phyloP scores from a whole-genome alignment of 257 asterid genomes.

The Forsythia suspensa region DNA sequence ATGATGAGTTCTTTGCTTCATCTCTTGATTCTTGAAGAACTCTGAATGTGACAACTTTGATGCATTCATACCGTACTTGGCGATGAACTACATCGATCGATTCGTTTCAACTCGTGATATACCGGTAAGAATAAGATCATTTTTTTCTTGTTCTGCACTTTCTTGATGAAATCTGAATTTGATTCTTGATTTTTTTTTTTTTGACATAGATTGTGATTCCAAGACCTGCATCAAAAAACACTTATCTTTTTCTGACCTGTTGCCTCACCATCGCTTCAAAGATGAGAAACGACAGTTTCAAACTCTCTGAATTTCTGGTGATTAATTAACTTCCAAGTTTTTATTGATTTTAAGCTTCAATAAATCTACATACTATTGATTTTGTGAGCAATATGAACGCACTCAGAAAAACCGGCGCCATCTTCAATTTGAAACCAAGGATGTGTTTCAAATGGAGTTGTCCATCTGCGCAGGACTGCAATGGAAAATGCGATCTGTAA shows the following conservation, averaged over 20 bases:
- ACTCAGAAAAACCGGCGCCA: no score
- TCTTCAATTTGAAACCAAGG: not conserved
- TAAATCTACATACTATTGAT: not conserved
- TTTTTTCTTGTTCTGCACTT: not conserved
- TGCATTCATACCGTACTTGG: not conserved
- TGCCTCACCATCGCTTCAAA: not conserved
- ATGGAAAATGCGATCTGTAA: not conserved
- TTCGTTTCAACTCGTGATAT: not conserved
- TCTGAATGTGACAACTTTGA: not conserved
- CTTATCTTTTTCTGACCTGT: not conserved
- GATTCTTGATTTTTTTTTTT: no score
- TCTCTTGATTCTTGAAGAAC: not conserved
- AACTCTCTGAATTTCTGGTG: not conserved
- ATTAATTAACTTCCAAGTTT: not conserved
- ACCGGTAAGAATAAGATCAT: not conserved
- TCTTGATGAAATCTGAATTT: not conserved
- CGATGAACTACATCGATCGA: not conserved
- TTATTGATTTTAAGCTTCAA: not conserved
- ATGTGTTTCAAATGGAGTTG: not conserved
- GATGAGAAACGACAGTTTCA: not conserved
- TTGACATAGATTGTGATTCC: not conserved
- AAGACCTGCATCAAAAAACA: not conserved
- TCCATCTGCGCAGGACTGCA: not conserved
- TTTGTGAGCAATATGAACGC: not conserved
- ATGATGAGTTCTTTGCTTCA: not conserved